Evolutionary conservation across 805 yeast species (phyloP).

Genomic region (Saturnispora halmiae): DNA sequence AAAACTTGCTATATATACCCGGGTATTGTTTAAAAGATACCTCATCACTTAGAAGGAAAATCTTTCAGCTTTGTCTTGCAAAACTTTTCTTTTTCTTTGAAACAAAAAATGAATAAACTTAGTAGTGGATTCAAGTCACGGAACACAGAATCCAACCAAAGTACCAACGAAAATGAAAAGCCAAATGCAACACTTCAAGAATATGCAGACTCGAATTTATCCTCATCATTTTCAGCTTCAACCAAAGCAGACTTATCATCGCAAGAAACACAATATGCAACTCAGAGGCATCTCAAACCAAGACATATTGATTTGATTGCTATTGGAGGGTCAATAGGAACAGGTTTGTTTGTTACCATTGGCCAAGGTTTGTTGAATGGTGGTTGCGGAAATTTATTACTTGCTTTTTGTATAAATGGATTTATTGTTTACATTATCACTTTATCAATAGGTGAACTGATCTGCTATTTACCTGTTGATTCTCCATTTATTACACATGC

Average conservation of each 20-base stretch:
- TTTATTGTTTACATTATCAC: conserved; percentile 60
- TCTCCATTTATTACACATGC: conserved; percentile 73
- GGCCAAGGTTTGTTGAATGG: conserved; percentile 55
- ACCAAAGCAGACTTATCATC: neutral
- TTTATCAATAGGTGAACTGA: conserved; percentile 69
- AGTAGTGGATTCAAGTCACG: too few relatives aligned
- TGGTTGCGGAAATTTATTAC: conserved; percentile 61
- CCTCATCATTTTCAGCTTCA: neutral
- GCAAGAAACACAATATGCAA: neutral
- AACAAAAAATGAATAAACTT: neutral
- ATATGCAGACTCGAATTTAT: neutral
- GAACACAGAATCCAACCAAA: too few relatives aligned
- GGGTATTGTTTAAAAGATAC: too few relatives aligned
- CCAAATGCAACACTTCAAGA: neutral
- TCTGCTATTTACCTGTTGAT: conserved; percentile 62
- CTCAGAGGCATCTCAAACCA: conserved; percentile 42
- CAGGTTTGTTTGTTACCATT: conserved; percentile 68
- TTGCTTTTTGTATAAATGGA: conserved; percentile 62
- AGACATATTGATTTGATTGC: conserved; percentile 75
- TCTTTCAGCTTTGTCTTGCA: neutral
- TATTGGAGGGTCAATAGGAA: conserved; percentile 76
- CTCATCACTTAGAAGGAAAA: neutral
- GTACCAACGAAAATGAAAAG: neutral
- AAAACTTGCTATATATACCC: too few relatives aligned
- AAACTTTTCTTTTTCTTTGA: neutral